A percentile compares a stretch with the other conserved stretches of the same genome.
These are phyloP conservation scores for Codiaeum variegatum DNA, from an alignment of 441 rosid species.

Conservation along the genomic window DNA sequence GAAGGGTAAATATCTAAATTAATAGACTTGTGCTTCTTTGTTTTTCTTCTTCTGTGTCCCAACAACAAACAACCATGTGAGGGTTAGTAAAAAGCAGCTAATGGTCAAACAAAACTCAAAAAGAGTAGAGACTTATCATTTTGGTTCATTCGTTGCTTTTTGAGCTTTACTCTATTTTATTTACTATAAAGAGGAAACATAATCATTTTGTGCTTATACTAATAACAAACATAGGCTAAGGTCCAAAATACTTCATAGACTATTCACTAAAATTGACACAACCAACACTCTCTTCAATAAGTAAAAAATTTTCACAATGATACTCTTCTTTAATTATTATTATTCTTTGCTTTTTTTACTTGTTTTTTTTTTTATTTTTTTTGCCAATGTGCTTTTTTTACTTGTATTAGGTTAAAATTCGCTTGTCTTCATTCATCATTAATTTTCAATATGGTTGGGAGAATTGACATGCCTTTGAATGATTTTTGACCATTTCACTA, in stretches of 20 bases:
- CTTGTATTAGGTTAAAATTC: background rate
- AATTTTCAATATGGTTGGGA: no score
- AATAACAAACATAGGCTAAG: conserved; percentile 11
- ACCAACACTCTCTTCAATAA: background rate
- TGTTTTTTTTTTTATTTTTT: no score
- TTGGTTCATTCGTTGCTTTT: background rate
- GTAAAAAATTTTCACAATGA: background rate
- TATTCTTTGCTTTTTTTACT: background rate
- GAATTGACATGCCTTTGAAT: no score
- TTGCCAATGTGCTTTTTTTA: no score
- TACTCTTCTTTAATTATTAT: background rate
- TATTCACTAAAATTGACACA: conserved; percentile 14
- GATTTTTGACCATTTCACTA: no score
- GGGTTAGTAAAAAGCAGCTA: background rate
- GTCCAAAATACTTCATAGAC: conserved; percentile 9
- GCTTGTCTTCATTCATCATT: no score
- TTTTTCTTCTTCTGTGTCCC: background rate
- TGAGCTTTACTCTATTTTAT: conserved; percentile 17
- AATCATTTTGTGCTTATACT: conserved; percentile 24
- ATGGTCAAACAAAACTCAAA: conserved; percentile 19
- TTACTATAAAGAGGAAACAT: conserved; percentile 22
- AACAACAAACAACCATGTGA: background rate
- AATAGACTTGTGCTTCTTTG: conserved; percentile 9
- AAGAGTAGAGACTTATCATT: conserved; percentile 21
- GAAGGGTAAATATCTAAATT: background rate